These are phyloP conservation scores for Candida caryicola DNA, from an alignment of 805 yeast species.

Conservation along the genomic window DNA sequence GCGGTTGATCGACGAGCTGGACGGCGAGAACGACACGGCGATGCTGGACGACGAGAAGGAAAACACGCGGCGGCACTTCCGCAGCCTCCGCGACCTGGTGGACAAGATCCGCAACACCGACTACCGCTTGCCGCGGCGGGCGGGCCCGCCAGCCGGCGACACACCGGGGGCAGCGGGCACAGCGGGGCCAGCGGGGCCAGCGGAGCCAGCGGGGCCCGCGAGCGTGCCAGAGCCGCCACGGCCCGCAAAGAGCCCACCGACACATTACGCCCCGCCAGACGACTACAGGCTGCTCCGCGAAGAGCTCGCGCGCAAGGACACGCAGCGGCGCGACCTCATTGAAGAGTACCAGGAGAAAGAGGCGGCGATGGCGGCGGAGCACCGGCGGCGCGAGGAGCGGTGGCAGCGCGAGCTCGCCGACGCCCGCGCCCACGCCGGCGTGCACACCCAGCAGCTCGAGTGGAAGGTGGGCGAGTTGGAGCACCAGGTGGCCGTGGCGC, in stretches of 20 bases:
- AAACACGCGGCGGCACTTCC: slow-evolving; percentile 13
- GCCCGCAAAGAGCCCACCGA: not conserved
- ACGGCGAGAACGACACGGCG: slow-evolving; percentile 8
- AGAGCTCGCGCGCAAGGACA: not conserved
- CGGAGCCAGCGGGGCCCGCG: not conserved
- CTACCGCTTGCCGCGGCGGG: slow-evolving; percentile 17
- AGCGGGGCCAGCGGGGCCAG: not conserved
- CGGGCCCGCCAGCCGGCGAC: not conserved
- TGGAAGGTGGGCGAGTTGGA: slow-evolving; percentile 1
- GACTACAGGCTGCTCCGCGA: not conserved
- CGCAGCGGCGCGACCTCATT: slow-evolving; percentile 5
- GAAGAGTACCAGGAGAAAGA: slow-evolving; percentile 7
- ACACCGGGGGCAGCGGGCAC: too few species aligned
- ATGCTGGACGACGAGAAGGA: slow-evolving; percentile 5
- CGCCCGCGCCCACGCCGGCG: not conserved
- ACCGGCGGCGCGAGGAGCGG: slow-evolving; percentile 1
- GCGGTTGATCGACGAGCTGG: slow-evolving; percentile 8
- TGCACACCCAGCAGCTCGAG: not conserved
- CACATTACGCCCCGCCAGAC: not conserved
- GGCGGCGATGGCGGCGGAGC: slow-evolving; percentile 2
- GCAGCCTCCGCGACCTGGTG: slow-evolving; percentile 22
- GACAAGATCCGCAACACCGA: slow-evolving; percentile 19
- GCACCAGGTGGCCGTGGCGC: not conserved
- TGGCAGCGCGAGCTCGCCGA: slow-evolving; percentile 2
- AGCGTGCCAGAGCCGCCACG: too few species aligned